phyloP scores from a whole-genome alignment of 805 yeast species.

The Candida qinlingensis region DNA sequence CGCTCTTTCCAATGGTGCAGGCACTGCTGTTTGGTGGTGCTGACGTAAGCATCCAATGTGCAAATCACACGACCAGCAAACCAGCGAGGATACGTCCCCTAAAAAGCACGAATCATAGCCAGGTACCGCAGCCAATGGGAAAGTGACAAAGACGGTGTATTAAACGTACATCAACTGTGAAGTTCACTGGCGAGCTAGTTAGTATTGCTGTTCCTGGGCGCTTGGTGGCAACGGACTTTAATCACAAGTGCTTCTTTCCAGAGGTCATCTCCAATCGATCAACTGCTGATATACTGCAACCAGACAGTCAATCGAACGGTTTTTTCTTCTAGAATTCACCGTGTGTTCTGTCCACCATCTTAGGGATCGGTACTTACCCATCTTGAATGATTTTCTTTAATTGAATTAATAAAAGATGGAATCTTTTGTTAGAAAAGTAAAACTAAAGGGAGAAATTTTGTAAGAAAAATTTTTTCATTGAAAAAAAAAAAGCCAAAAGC shows the following conservation, averaged over 20 bases:
- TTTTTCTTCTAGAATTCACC: too few species aligned
- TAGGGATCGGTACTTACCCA: slow-evolving; percentile 21
- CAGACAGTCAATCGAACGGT: neutral
- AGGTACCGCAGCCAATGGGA: neutral
- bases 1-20: neutral
- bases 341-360: neutral
- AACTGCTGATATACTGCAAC: neutral
- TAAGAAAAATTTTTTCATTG: slow-evolving; percentile 6
- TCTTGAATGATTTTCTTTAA: slow-evolving; percentile 21
- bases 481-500: slow-evolving; percentile 8
- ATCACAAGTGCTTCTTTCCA: neutral
- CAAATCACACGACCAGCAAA: neutral
- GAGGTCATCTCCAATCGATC: slow-evolving; percentile 3
- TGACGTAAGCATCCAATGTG: neutral
- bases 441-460: slow-evolving; percentile 4
- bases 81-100: neutral
- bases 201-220: too few species aligned
- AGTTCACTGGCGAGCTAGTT: slow-evolving; percentile 33
- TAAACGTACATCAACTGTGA: slow-evolving; percentile 47
- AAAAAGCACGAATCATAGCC: neutral
- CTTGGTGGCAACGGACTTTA: too few species aligned
- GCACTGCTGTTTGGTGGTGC: neutral
- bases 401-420: slow-evolving; percentile 11
- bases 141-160: neutral
- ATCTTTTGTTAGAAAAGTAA: slow-evolving; percentile 1